These are phyloP conservation scores for Ostreobium quekettii DNA, from an alignment of 139 green algal genomes.

Conservation along the genomic window DNA sequence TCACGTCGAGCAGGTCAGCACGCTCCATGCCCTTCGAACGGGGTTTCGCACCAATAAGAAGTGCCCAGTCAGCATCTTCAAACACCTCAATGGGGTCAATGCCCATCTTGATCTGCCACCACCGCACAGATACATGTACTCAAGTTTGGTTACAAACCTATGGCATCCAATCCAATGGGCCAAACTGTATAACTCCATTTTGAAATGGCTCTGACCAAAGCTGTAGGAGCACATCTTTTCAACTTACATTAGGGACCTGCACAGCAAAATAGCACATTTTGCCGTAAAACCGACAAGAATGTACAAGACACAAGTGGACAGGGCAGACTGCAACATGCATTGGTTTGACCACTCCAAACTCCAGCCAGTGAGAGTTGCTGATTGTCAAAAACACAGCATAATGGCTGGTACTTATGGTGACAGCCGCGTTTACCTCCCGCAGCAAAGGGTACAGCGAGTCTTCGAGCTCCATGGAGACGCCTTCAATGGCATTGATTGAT, in stretches of 20 bases:
- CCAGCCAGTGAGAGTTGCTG: too few species aligned
- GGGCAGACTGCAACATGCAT: too few species aligned
- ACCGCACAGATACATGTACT: constrained; percentile 10
- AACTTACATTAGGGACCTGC: too few species aligned
- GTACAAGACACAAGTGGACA: too few species aligned
- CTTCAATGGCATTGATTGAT: constrained; percentile 73
- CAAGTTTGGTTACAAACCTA: neutral
- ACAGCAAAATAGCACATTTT: neutral
- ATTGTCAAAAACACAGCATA: too few species aligned
- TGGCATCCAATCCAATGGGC: too few species aligned
- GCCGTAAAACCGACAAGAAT: neutral
- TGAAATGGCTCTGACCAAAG: too few species aligned
- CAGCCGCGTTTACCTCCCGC: constrained; percentile 42
- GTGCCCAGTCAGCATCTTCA: constrained; percentile 78
- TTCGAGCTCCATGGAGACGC: constrained; percentile 92
- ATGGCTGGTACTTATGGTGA: too few species aligned
- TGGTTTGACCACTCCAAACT: too few species aligned
- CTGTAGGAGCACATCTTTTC: too few species aligned
- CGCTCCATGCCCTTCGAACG: constrained; percentile 87
- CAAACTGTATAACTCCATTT: too few species aligned
- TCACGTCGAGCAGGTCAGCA: constrained; percentile 79
- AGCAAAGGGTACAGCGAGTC: constrained; percentile 89
- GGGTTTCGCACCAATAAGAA: constrained; percentile 89
- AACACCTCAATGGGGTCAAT: constrained; percentile 72
- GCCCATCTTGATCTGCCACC: constrained; percentile 63